These are phyloP conservation scores for Salvia rosmarinus DNA, from an alignment of 257 asterid species.

Conservation along the genomic window DNA sequence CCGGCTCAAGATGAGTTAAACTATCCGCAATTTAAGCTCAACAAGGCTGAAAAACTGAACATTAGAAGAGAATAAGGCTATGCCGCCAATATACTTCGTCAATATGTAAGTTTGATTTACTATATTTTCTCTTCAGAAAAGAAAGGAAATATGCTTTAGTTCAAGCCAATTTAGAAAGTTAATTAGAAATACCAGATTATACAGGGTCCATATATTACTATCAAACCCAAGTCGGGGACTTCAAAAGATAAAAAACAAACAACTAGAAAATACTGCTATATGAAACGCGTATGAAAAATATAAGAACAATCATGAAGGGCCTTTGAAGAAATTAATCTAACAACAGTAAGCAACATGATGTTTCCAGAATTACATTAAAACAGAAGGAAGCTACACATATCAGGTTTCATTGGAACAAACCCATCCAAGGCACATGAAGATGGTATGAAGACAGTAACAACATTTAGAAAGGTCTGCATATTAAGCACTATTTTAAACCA, in stretches of 20 bases:
- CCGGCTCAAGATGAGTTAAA: neutral
- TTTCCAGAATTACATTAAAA: neutral
- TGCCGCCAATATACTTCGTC: too few species aligned
- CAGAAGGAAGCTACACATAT: neutral
- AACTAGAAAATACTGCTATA: neutral
- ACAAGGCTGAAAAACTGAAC: neutral
- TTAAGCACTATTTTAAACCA: neutral
- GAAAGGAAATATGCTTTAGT: neutral
- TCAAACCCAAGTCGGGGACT: neutral
- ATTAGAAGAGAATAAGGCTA: neutral
- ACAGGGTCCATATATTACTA: constrained; percentile 1
- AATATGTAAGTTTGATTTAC: neutral
- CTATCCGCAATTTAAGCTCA: neutral
- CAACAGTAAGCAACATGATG: neutral
- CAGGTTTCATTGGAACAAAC: neutral
- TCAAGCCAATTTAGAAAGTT: neutral
- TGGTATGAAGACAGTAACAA: too few species aligned
- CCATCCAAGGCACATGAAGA: neutral
- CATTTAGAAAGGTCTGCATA: too few species aligned
- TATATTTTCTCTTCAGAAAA: neutral
- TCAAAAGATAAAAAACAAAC: neutral
- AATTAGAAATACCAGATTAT: neutral
- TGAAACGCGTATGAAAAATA: neutral
- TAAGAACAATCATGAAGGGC: neutral
- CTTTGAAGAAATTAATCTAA: neutral